phyloP scores from a whole-genome alignment of 257 asterid species.

The Primulina eburnea region DNA sequence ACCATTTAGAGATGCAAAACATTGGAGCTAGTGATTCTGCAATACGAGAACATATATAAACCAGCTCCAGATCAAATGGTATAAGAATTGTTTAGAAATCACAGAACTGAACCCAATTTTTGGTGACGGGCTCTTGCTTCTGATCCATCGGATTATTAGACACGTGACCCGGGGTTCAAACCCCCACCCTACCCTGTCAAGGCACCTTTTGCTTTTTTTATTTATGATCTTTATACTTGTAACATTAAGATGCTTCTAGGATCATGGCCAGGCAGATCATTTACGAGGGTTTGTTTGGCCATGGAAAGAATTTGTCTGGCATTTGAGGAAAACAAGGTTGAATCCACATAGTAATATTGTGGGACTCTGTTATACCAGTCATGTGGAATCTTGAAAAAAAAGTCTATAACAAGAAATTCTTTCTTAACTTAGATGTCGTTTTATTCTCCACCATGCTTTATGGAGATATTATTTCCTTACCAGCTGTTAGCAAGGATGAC shows the following conservation, averaged over 20 bases:
- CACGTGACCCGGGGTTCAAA: conserved; percentile 24
- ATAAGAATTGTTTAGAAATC: conserved; percentile 18
- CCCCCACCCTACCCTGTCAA: background rate
- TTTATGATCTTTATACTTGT: conserved; percentile 34
- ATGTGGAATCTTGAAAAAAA: too few species aligned
- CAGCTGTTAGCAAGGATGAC: background rate
- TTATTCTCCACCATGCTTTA: background rate
- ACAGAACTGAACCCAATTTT: conserved; percentile 39
- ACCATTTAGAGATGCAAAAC: conserved; percentile 18
- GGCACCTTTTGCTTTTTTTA: conserved; percentile 19
- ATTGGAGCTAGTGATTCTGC: conserved; percentile 26
- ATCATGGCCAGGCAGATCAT: conserved; percentile 21
- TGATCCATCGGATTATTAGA: conserved; percentile 16
- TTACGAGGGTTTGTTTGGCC: conserved; percentile 36
- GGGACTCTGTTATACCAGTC: background rate
- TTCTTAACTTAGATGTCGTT: background rate
- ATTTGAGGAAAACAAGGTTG: background rate
- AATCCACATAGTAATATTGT: background rate
- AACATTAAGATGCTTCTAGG: conserved; percentile 24
- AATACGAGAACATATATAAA: conserved; percentile 21
- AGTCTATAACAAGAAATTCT: background rate
- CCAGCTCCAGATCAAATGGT: background rate
- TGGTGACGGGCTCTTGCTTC: conserved; percentile 35
- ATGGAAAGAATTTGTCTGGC: conserved; percentile 26
- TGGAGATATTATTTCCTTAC: background rate